Conservation (phyloP, 441 rosid genomes). For the Arabidopsis lyrata region DNA sequence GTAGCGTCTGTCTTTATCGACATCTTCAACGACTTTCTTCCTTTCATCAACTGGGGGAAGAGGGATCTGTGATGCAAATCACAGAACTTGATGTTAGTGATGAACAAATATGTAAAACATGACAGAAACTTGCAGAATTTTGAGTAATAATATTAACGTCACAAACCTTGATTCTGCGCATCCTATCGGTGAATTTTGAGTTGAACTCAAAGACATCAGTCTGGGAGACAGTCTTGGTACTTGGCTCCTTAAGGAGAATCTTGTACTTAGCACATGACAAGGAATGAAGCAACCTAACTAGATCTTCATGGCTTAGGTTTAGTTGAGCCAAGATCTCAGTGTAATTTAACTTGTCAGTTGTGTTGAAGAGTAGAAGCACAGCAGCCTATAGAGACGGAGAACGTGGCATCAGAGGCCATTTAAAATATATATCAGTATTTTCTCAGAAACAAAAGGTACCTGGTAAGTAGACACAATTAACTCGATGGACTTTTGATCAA, state of each 20-base stretch:
- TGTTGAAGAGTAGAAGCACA: conserved; percentile 80
- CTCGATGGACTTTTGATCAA: conserved; percentile 86
- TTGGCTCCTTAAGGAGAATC: conserved; percentile 86
- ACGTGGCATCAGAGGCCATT: background rate
- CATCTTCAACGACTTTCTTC: conserved; percentile 91
- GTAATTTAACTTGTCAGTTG: conserved; percentile 75
- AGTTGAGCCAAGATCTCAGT: conserved; percentile 81
- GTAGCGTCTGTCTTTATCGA: conserved; percentile 86
- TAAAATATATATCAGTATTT: background rate
- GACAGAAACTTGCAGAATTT: background rate
- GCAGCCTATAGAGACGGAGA: conserved; percentile 60
- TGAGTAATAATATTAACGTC: background rate
- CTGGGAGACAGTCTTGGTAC: conserved; percentile 68
- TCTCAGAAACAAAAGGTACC: conserved; percentile 51
- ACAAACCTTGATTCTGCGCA: conserved; percentile 95
- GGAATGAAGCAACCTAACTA: conserved; percentile 89
- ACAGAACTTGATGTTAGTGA: background rate
- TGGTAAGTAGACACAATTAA: conserved; percentile 92
- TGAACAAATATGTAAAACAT: conserved; percentile 4
- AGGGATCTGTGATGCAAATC: conserved; percentile 65
- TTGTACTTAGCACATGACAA: conserved; percentile 92
- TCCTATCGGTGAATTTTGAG: conserved; percentile 77
- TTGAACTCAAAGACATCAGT: conserved; percentile 82
- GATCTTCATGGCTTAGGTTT: conserved; percentile 83
- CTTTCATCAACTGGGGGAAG: conserved; percentile 95